Evolutionary conservation across 768 basidiomycete genomes (phyloP).

Genomic region (Russula compacta): DNA sequence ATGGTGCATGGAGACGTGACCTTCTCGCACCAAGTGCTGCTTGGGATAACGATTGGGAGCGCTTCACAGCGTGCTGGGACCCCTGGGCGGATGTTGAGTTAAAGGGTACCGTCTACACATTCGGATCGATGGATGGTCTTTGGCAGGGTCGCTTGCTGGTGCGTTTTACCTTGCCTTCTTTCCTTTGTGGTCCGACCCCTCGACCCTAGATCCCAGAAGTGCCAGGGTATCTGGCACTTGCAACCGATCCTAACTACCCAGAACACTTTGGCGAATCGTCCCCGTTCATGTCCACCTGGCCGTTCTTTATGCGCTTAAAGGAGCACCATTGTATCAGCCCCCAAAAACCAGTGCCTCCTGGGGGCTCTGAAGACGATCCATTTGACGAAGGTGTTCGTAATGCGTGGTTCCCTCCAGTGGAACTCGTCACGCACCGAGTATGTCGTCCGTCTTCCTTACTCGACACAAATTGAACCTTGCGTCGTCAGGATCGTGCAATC

Average conservation of each 20-base stretch:
- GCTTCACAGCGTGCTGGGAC: constrained; percentile 40
- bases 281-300: constrained; percentile 34
- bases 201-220: constrained; percentile 29
- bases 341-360: constrained; percentile 25
- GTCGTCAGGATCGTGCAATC: background rate
- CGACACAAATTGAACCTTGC: background rate
- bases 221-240: constrained; percentile 25
- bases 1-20: constrained; percentile 22
- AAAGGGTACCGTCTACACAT: constrained; percentile 34
- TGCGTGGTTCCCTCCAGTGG: constrained; percentile 32
- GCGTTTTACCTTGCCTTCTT: constrained; percentile 23
- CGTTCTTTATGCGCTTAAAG: constrained; percentile 48
- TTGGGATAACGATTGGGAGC: constrained; percentile 54
- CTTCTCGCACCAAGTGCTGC: constrained; percentile 30
- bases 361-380: constrained; percentile 15
- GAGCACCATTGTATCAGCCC: constrained; percentile 47
- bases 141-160: constrained; percentile 62
- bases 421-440: constrained; percentile 22
- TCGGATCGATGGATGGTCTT: constrained; percentile 44
- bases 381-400: constrained; percentile 33
- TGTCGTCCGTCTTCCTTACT: constrained; percentile 10
- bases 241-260: constrained; percentile 22
- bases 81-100: constrained; percentile 26
- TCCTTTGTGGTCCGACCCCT: constrained; percentile 3
- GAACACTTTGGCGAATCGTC: constrained; percentile 23